Percentiles rank a stretch among this genome's conserved stretches.
Evolutionary conservation across 2,329 filamentous ascomycete species (phyloP).

Genomic region (Alternaria alternata): DNA sequence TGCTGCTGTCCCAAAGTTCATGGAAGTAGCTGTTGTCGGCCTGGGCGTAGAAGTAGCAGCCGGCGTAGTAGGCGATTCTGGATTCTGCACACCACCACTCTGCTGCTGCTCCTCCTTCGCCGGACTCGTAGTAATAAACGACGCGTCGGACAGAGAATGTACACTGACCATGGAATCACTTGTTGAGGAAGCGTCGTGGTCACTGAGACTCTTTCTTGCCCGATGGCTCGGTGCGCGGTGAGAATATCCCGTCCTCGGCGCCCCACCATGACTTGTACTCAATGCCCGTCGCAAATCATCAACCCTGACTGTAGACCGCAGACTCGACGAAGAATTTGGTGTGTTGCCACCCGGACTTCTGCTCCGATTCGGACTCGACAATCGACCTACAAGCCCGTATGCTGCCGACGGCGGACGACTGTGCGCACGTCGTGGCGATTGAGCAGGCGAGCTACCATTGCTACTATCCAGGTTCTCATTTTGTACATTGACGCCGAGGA

Average conservation of each 20-base stretch:
- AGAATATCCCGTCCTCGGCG: slow-evolving; percentile 43
- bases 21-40: background rate
- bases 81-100: background rate
- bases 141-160: slow-evolving; percentile 72
- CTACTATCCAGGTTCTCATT: slow-evolving; percentile 47
- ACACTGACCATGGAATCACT: slow-evolving; percentile 67
- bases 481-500: slow-evolving; percentile 65
- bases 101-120: background rate
- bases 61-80: slow-evolving; percentile 22
- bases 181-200: background rate
- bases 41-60: slow-evolving; percentile 33
- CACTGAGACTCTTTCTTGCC: slow-evolving; percentile 31
- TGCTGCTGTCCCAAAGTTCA: slow-evolving; percentile 3
- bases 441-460: slow-evolving; percentile 42
- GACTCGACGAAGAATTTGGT: slow-evolving; percentile 47
- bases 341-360: slow-evolving; percentile 43
- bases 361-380: slow-evolving; percentile 38
- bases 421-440: slow-evolving; percentile 43
- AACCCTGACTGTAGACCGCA: slow-evolving; percentile 52
- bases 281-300: slow-evolving; percentile 59
- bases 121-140: slow-evolving; percentile 48
- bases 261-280: slow-evolving; percentile 40
- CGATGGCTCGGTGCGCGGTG: slow-evolving; percentile 35
- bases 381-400: slow-evolving; percentile 47
- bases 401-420: slow-evolving; percentile 44